A percentile compares a stretch with the other conserved stretches of the same genome.
Conservation (phyloP, 2,329 filamentous ascomycete genomes). For the Fusarium mundagurra region DNA sequence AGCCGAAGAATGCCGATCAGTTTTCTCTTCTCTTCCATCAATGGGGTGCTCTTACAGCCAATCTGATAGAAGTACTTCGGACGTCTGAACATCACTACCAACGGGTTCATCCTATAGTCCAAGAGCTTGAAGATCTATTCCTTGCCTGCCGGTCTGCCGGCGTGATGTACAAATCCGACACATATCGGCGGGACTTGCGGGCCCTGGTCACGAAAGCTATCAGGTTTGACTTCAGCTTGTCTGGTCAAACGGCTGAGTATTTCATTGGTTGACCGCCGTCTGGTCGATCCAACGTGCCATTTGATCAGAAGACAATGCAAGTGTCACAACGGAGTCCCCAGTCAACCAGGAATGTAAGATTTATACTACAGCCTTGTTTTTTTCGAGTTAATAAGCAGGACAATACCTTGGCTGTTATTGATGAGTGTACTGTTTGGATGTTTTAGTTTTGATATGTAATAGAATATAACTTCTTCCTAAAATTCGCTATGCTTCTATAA, state of each 20-base stretch:
- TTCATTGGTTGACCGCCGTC: background rate
- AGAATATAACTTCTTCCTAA: too few species aligned
- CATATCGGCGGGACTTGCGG: background rate
- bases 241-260: background rate
- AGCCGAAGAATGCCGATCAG: background rate
- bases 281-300: background rate
- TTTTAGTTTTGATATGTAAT: too few species aligned
- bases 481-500: too few species aligned
- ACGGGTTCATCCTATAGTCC: background rate
- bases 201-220: background rate
- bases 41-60: background rate
- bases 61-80: background rate
- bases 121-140: background rate
- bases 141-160: background rate
- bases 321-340: background rate
- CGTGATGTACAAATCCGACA: background rate
- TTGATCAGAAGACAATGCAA: background rate
- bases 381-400: too few species aligned
- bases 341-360: background rate
- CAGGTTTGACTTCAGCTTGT: background rate
- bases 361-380: too few species aligned
- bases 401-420: too few species aligned
- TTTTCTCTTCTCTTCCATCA: background rate
- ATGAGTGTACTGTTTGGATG: too few species aligned
- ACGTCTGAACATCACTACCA: background rate